Conservation (phyloP, 768 basidiomycete species). For the Lepiota venenata region DNA sequence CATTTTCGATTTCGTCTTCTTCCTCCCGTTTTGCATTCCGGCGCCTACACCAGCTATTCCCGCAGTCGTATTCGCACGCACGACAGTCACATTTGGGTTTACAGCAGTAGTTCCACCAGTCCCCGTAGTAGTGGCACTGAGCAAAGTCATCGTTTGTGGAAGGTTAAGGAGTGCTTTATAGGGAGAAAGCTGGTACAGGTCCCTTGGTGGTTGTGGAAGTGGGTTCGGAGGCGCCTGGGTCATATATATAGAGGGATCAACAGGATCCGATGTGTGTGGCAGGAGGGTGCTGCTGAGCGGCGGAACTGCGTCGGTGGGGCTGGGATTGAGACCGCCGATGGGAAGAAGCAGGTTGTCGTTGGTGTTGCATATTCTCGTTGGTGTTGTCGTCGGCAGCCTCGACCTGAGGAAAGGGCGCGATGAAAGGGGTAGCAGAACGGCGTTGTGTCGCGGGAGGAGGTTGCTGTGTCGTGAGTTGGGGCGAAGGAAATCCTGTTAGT, state of each 20-base stretch:
- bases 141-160: constrained; percentile 40
- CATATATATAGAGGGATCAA: constrained; percentile 22
- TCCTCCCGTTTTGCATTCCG: not conserved
- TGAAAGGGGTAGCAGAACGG: constrained; percentile 27
- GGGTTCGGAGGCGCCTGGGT: constrained; percentile 41
- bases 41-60: constrained; percentile 12
- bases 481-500: constrained; percentile 10
- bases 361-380: constrained; percentile 15
- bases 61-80: constrained; percentile 6
- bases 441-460: constrained; percentile 1
- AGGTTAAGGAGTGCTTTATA: constrained; percentile 55
- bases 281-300: constrained; percentile 10
- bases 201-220: constrained; percentile 58
- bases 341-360: constrained; percentile 10
- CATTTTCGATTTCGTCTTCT: constrained; percentile 7
- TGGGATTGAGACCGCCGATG: constrained; percentile 2
- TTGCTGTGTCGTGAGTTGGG: not conserved
- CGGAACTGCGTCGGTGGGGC: not conserved
- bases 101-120: not conserved
- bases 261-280: constrained; percentile 15
- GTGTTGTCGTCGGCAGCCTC: constrained; percentile 20
- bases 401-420: constrained; percentile 13
- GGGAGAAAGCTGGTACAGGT: constrained; percentile 55
- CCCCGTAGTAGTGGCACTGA: constrained; percentile 27
- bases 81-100: not conserved